phyloP scores from a whole-genome alignment of 768 basidiomycete species.

The Mycena sanguinolenta region DNA sequence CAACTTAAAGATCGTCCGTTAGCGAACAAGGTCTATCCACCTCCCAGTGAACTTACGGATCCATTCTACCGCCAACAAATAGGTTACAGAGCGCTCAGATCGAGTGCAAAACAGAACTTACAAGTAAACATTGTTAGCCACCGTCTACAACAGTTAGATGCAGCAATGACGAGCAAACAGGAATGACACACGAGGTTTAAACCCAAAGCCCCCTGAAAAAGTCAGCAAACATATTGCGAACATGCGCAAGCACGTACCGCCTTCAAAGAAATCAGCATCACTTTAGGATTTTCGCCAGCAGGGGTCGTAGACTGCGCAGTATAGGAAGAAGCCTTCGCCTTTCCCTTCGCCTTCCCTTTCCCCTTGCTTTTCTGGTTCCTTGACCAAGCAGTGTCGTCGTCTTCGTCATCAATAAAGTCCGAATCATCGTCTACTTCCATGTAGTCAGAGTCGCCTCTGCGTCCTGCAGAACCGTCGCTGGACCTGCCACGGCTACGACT shows the following conservation, averaged over 20 bases:
- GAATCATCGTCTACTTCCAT: slow-evolving; percentile 47
- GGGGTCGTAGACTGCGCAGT: slow-evolving; percentile 30
- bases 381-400: slow-evolving; percentile 39
- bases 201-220: slow-evolving; percentile 78
- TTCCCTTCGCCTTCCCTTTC: slow-evolving; percentile 54
- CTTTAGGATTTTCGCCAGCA: slow-evolving; percentile 68
- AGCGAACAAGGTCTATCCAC: not conserved
- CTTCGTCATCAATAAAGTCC: slow-evolving; percentile 49
- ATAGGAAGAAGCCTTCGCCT: slow-evolving; percentile 21
- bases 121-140: slow-evolving; percentile 90
- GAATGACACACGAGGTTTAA: slow-evolving; percentile 74
- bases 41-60: slow-evolving; percentile 70
- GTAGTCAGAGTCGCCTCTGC: slow-evolving; percentile 43
- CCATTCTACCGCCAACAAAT: slow-evolving; percentile 68
- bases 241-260: slow-evolving; percentile 53
- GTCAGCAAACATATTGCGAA: slow-evolving; percentile 5
- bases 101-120: slow-evolving; percentile 53
- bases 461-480: slow-evolving; percentile 19
- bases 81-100: not conserved
- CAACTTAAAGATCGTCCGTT: slow-evolving; percentile 59
- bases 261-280: slow-evolving; percentile 91
- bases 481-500: slow-evolving; percentile 22
- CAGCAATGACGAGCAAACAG: not conserved
- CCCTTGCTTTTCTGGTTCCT: slow-evolving; percentile 48
- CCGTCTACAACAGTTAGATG: slow-evolving; percentile 41